Conservation (phyloP, 805 yeast species). For the Suhomyces canberraensis region DNA sequence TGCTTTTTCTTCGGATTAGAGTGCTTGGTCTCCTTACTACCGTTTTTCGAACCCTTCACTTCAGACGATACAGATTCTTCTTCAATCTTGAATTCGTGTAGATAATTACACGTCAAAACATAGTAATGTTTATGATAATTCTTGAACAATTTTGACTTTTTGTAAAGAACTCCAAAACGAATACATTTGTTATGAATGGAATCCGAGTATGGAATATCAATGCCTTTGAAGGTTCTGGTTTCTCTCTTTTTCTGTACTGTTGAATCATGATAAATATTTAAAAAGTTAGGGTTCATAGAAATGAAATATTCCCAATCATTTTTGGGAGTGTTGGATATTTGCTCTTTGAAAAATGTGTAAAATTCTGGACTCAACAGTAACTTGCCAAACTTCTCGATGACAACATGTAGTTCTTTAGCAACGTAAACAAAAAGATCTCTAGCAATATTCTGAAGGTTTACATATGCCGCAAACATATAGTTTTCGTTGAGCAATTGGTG, state of each 20-base stretch:
- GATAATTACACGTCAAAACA: conserved; percentile 40
- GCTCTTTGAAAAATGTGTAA: conserved; percentile 22
- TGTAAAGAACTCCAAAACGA: conserved; percentile 39
- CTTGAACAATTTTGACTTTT: conserved; percentile 40
- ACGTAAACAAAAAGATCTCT: conserved; percentile 36
- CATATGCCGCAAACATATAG: conserved; percentile 40
- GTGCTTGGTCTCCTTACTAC: conserved; percentile 8
- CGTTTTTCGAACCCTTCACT: background rate
- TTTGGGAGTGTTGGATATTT: conserved; percentile 23
- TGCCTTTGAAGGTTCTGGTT: conserved; percentile 17
- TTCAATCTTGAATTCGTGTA: conserved; percentile 42
- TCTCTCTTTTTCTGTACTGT: conserved; percentile 15
- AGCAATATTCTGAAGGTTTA: conserved; percentile 40
- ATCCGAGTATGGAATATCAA: conserved; percentile 31
- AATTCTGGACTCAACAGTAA: conserved; percentile 21
- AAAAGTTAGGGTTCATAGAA: conserved; percentile 26
- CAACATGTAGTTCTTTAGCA: conserved; percentile 32
- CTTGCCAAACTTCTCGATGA: conserved; percentile 33
- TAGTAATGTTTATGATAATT: conserved; percentile 36
- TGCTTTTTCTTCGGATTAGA: conserved; percentile 11
- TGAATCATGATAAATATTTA: conserved; percentile 20
- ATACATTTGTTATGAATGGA: conserved; percentile 40
- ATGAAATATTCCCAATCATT: conserved; percentile 40
- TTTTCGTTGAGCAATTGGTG: conserved; percentile 40
- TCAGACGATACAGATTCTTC: too few species aligned